Percentiles rank a stretch among this genome's conserved stretches.
phyloP scores from a whole-genome alignment of 2,329 filamentous ascomycete genomes.

The Furcasterigmium furcatum region DNA sequence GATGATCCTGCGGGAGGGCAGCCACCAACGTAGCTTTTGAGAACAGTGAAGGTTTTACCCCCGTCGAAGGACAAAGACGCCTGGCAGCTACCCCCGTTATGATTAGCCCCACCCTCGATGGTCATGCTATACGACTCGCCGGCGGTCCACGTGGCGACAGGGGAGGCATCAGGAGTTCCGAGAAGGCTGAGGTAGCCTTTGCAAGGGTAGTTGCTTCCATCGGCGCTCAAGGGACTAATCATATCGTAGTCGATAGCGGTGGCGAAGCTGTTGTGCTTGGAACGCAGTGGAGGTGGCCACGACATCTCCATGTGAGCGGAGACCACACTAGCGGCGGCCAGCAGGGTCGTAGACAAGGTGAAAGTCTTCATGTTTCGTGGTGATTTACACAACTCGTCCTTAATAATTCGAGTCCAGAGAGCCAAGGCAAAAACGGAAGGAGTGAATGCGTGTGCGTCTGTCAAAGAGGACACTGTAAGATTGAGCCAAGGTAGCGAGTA shows the following conservation, averaged over 20 bases:
- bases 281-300: constrained; percentile 22
- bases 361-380: constrained; percentile 37
- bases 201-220: constrained; percentile 58
- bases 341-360: constrained; percentile 21
- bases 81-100: constrained; percentile 75
- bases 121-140: constrained; percentile 62
- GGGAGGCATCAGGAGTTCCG: constrained; percentile 42
- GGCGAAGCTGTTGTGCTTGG: constrained; percentile 23
- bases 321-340: constrained; percentile 28
- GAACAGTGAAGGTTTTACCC: constrained; percentile 67
- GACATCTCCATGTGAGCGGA: constrained; percentile 26
- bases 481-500: too few relatives aligned
- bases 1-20: constrained; percentile 41
- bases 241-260: constrained; percentile 48
- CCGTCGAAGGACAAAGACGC: constrained; percentile 71
- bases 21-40: constrained; percentile 53
- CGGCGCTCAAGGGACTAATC: constrained; percentile 50
- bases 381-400: not conserved
- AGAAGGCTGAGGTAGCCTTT: constrained; percentile 46
- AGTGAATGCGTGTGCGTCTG: too few relatives aligned
- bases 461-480: too few relatives aligned
- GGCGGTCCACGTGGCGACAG: constrained; percentile 58
- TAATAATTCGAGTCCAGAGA: too few relatives aligned
- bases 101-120: constrained; percentile 58
- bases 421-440: too few relatives aligned